Evolutionary conservation across 495 filamentous ascomycete species (phyloP).

Genomic region (Tetracladium setigerum): DNA sequence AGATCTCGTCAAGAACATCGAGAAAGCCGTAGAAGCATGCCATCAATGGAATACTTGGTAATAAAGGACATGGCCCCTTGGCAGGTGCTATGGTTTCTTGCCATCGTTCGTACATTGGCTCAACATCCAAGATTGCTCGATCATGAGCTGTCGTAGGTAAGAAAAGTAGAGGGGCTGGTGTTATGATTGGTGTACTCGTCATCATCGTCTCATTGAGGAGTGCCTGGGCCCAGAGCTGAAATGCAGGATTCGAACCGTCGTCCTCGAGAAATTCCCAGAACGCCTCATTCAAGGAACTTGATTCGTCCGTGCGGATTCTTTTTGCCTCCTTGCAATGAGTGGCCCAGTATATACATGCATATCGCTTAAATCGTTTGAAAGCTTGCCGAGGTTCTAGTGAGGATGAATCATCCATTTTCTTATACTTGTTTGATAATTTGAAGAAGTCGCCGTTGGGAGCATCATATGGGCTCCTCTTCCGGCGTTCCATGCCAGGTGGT

Average conservation of each 20-base stretch:
- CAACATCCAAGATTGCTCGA: background rate
- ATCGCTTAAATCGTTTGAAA: background rate
- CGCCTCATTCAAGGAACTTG: background rate
- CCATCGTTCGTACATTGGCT: constrained; percentile 1
- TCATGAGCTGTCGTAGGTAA: background rate
- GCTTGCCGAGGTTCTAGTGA: background rate
- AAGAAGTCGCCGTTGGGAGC: background rate
- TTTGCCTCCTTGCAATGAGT: background rate
- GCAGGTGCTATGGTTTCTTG: background rate
- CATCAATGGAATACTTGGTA: background rate
- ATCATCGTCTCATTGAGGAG: constrained; percentile 1
- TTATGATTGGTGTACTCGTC: background rate
- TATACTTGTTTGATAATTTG: background rate
- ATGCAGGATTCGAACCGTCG: background rate
- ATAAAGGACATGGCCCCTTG: background rate
- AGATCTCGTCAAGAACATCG: background rate
- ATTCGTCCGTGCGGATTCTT: background rate
- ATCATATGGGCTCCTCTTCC: background rate
- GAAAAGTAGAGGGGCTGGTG: background rate
- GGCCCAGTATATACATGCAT: constrained; percentile 2
- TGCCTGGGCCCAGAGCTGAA: background rate
- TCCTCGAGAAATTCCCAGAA: constrained; percentile 3
- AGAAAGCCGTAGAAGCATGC: constrained; percentile 3
- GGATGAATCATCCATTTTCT: background rate
- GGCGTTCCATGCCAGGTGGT: constrained; percentile 7